phyloP scores from a whole-genome alignment of 2,329 filamentous ascomycete species.

The Ampelomyces quisqualis region DNA sequence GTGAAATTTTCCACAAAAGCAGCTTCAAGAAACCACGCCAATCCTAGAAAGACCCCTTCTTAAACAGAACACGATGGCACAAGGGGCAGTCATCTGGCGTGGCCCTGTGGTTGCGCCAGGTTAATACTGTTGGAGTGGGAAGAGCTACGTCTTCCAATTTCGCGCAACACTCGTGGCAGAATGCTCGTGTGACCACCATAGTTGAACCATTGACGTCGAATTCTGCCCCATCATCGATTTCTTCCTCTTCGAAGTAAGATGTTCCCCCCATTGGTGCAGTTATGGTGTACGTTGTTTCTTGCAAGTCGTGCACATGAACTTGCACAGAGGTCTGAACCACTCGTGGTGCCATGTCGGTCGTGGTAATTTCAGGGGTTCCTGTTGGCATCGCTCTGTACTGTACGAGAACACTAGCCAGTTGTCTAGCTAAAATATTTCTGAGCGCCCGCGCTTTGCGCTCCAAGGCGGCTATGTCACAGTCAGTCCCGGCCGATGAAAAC shows the following conservation, averaged over 20 bases:
- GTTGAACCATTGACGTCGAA: background rate
- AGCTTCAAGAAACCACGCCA: background rate
- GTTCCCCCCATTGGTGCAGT: background rate
- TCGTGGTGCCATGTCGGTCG: background rate
- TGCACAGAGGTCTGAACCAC: background rate
- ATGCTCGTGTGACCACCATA: background rate
- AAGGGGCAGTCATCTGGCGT: conserved; percentile 11
- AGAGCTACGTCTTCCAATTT: background rate
- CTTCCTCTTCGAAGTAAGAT: background rate
- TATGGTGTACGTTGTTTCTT: background rate
- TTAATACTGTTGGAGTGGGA: background rate
- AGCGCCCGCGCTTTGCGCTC: background rate
- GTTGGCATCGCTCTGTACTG: background rate
- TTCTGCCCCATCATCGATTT: background rate
- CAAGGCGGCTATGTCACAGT: too few species aligned
- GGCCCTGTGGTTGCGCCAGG: conserved; percentile 10
- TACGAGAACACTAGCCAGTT: background rate
- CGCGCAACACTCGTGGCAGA: background rate
- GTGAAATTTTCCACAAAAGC: too few species aligned
- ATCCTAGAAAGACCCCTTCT: background rate
- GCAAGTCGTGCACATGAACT: background rate
- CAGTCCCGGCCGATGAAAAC: too few species aligned
- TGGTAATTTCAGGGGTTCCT: background rate
- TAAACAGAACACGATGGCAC: conserved; percentile 16
- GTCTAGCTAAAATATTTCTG: background rate